Evolutionary conservation across 345 rosid genomes (phyloP), one percentile per base, ranked within the genome.

Genomic region (Hibiscus mutabilis): DNA sequence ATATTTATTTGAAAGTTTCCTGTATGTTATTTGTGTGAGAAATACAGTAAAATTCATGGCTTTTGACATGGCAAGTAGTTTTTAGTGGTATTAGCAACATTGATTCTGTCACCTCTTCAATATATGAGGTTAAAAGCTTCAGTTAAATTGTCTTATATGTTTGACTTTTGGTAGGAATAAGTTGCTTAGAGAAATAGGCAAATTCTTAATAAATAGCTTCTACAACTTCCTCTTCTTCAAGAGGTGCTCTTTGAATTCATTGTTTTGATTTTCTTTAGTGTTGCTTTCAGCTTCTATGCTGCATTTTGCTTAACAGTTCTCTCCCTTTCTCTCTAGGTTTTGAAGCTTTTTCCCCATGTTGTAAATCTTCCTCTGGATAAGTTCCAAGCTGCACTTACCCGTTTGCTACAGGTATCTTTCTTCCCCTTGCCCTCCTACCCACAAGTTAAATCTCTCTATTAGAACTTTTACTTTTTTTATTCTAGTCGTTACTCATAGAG

Each of bases 341-440:
- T 91, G 83, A 78, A 65, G 66, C 69, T 82, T 14, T 91, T 92
- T 57, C 93, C 97, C 19, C 86, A 78, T 76, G 73, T 95, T 73
- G 87, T 95, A 70, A 95, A 85, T 85, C 97, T 95, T 84, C 84
- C 88, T 37, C 79, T 69, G 68, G 99, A 87, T 40, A 91, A 86
- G 78, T 92, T 92, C 80, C 97, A 90, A 82, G 82, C 78, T 72
- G 97, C 88, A 66, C 92, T 95, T 79, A 72, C 84, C 75, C 89
- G 88, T 74, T 64, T 84, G 59, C 80, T 92, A 70, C 93, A 87
- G 97, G 99, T 95, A 87, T 78, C 74, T 46, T 71, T 68, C 60
- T 76, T 44, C 1, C 51, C 24, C 33, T 13, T 46, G 16, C 22
- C 13, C n/a, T 44, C 56, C 22, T 29, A 4, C n/a, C 71, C 37